Evolutionary conservation across 1,284 basidiomycete genomes (phyloP).

Genomic region (Malassezia sympodialis): DNA sequence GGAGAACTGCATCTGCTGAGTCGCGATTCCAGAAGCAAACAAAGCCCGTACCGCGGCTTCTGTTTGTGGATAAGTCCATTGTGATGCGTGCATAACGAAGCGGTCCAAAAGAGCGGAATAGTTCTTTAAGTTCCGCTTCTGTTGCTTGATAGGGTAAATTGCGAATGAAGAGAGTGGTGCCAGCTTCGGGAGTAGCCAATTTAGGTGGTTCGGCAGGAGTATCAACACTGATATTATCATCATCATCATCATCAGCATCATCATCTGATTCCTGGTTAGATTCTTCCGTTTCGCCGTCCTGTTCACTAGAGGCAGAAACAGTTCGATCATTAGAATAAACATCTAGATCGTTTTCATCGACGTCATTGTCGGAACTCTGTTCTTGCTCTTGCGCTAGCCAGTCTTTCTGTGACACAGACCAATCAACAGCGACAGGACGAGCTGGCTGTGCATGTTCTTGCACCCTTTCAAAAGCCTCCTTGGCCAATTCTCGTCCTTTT

Average conservation of each 20-base stretch:
- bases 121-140: slow-evolving; percentile 38
- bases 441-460: slow-evolving; percentile 48
- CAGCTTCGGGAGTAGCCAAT: slow-evolving; percentile 49
- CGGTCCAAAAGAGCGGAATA: slow-evolving; percentile 63
- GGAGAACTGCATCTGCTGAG: slow-evolving; percentile 74
- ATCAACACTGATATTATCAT: slow-evolving; percentile 47
- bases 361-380: slow-evolving; percentile 22
- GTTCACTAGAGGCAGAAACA: slow-evolving; percentile 43
- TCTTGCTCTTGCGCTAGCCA: slow-evolving; percentile 60
- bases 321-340: too few relatives aligned
- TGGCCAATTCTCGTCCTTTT: slow-evolving; percentile 57
- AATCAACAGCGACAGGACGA: slow-evolving; percentile 82
- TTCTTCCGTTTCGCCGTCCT: slow-evolving; percentile 31
- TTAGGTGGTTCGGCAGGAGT: slow-evolving; percentile 48
- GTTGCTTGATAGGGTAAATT: slow-evolving; percentile 80
- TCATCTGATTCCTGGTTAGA: slow-evolving; percentile 4
- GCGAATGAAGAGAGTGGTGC: slow-evolving; percentile 84
- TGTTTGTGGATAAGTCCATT: slow-evolving; percentile 69
- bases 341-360: slow-evolving; percentile 29
- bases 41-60: slow-evolving; percentile 88
- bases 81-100: slow-evolving; percentile 87
- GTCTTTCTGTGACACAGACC: slow-evolving; percentile 86
- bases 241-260: slow-evolving; percentile 34
- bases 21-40: slow-evolving; percentile 93
- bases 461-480: slow-evolving; percentile 49